These are phyloP conservation scores for Insectozyma bohioensis DNA, from an alignment of 1,139 yeast species.

Conservation along the genomic window DNA sequence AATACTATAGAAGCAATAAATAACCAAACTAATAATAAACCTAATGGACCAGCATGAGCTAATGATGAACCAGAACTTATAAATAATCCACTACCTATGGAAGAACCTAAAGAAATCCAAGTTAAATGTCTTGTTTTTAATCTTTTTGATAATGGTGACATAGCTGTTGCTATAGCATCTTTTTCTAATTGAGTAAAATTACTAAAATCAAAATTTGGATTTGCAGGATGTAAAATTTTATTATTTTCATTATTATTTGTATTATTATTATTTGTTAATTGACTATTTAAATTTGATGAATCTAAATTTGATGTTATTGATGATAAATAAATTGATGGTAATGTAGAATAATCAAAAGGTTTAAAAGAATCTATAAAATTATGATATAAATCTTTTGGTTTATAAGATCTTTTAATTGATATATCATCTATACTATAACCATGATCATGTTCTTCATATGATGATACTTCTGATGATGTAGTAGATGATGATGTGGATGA, in stretches of 20 bases:
- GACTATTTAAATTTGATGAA: background rate
- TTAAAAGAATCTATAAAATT: slow-evolving; percentile 41
- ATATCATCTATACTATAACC: no score
- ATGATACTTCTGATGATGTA: background rate
- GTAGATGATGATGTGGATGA: no score
- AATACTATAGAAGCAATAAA: slow-evolving; percentile 33
- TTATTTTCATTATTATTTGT: slow-evolving; percentile 1
- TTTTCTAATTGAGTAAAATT: slow-evolving; percentile 29
- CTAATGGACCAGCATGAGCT: slow-evolving; percentile 37
- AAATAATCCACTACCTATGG: slow-evolving; percentile 44
- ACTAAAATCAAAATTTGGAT: slow-evolving; percentile 32
- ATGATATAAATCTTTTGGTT: slow-evolving; percentile 9
- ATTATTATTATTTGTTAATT: background rate
- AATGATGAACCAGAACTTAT: slow-evolving; percentile 36
- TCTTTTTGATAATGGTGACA: slow-evolving; percentile 32
- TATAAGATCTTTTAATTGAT: no score
- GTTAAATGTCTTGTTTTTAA: slow-evolving; percentile 40
- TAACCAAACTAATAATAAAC: slow-evolving; percentile 32
- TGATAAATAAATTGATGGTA: slow-evolving; percentile 17
- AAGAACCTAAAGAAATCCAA: slow-evolving; percentile 43
- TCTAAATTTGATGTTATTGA: background rate
- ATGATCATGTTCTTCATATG: no score
- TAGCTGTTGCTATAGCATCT: slow-evolving; percentile 33
- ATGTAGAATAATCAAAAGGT: slow-evolving; percentile 20
- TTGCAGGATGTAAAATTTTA: slow-evolving; percentile 15